Percentiles rank a stretch among this genome's conserved stretches.
phyloP scores from a whole-genome alignment of 495 filamentous ascomycete genomes.

The Xylaria sp. region DNA sequence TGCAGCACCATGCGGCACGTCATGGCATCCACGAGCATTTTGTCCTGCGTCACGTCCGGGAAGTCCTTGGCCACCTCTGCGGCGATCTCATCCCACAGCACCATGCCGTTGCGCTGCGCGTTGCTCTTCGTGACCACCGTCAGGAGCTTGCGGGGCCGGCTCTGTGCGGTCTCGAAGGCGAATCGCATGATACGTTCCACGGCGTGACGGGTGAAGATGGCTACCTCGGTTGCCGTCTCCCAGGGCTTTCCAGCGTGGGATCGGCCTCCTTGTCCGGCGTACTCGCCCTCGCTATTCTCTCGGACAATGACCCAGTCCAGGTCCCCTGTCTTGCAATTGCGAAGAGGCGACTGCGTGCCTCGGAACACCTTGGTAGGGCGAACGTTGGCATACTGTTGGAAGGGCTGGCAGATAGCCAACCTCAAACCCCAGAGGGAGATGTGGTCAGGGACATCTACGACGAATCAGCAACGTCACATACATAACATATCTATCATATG shows the following conservation, averaged over 20 bases:
- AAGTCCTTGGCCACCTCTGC: constrained; percentile 55
- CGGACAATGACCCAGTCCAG: constrained; percentile 65
- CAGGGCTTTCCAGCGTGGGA: constrained; percentile 59
- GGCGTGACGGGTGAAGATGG: constrained; percentile 61
- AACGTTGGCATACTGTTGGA: constrained; percentile 64
- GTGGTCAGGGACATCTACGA: constrained; percentile 61
- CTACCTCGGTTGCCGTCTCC: constrained; percentile 61
- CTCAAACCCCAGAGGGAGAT: constrained; percentile 64
- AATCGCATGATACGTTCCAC: constrained; percentile 63
- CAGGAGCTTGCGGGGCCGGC: constrained; percentile 55
- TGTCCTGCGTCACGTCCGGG: constrained; percentile 60
- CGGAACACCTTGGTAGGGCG: constrained; percentile 59
- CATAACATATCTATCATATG: background rate
- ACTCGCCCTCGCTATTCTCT: constrained; percentile 66
- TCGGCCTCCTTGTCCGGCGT: constrained; percentile 62
- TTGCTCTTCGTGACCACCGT: constrained; percentile 66
- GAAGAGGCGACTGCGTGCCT: constrained; percentile 57
- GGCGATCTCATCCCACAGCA: constrained; percentile 65
- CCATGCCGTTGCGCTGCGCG: constrained; percentile 64
- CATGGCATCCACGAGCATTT: constrained; percentile 68
- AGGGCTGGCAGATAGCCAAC: constrained; percentile 61
- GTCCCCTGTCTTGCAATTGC: constrained; percentile 50
- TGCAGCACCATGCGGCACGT: constrained; percentile 62
- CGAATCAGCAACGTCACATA: background rate
- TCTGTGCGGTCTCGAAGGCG: constrained; percentile 58